Evolutionary conservation across 371 early-diverging fungal genomes (phyloP), one percentile per base, ranked within the genome.

Genomic region (Haplosporangium sp.): DNA sequence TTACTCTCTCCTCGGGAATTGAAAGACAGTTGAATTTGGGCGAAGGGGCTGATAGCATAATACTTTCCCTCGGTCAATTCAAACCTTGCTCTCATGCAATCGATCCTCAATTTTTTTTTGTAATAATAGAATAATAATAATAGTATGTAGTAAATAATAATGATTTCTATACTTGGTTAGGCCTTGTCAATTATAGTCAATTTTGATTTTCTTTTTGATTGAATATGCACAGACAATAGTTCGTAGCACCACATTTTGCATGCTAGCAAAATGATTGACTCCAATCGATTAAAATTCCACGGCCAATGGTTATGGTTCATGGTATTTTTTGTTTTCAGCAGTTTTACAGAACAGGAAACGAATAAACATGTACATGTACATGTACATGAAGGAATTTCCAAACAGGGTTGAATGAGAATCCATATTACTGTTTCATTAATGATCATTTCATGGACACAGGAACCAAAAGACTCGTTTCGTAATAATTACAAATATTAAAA

Each of bases 11-110:
- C 27, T 27, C 27, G 27, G 27, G 27, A 17, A 17, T 11, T 50
- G 19, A 15, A 15, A 50, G 17, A 50, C 19, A 15, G 13, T 27
- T 27, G 27, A 27, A 52, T 27, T 59, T 39, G 40, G 37, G 59
- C 59, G n/a, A 59, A 59, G 59, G n/a, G 37, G 40, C 59, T 39
- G 40, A n/a, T n/a, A 53, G 27, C 27, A 59, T 59, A 39, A 27
- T 27, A 27, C 27, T 27, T 27, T 39, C 59, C 39, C 59, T 59
- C 20, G 59, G 19, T 39, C 59, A 38, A 13, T 34, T 5, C 59
- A 17, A 10, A 35, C 34, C 56, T 56, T 19, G 39, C 59, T 59
- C 40, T 59, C 40, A 39, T 17, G 37, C 39, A 11, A 55, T 55
- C 55, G 27, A 19, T 27, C 55, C 27, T 55, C 34, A 34, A 34